Percentiles rank a stretch among this genome's conserved stretches.
Evolutionary conservation across 768 basidiomycete species (phyloP).

Genomic region (Podaxis pistillaris): DNA sequence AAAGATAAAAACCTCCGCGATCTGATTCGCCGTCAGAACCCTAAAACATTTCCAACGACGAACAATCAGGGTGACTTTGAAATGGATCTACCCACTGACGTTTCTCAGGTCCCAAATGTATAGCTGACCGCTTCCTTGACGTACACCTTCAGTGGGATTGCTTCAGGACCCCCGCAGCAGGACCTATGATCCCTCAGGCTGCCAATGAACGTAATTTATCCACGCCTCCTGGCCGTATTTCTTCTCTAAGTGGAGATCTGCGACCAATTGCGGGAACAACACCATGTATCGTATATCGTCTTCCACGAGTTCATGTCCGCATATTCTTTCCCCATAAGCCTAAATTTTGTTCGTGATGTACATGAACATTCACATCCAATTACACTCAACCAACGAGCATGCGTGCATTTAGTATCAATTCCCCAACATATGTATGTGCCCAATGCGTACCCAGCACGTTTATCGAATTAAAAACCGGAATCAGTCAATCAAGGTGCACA

Average conservation of each 20-base stretch:
- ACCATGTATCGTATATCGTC: neutral
- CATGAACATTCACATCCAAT: neutral
- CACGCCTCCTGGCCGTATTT: neutral
- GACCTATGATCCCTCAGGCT: neutral
- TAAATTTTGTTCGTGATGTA: neutral
- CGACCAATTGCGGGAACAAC: neutral
- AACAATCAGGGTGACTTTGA: neutral
- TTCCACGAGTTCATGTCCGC: neutral
- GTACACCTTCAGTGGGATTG: neutral
- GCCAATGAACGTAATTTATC: neutral
- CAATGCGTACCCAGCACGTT: neutral
- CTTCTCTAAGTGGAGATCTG: neutral
- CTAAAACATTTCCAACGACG: neutral
- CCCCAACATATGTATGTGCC: neutral
- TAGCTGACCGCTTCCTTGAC: neutral
- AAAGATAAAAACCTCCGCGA: neutral
- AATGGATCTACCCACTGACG: neutral
- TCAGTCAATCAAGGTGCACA: neutral
- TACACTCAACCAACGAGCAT: neutral
- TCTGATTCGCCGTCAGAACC: neutral
- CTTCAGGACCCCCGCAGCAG: neutral
- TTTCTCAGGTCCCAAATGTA: neutral
- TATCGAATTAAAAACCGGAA: neutral
- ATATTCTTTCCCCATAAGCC: neutral
- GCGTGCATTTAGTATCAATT: neutral